Evolutionary conservation across 139 green algal genomes (phyloP).

Genomic region (Micractinium sp.): DNA sequence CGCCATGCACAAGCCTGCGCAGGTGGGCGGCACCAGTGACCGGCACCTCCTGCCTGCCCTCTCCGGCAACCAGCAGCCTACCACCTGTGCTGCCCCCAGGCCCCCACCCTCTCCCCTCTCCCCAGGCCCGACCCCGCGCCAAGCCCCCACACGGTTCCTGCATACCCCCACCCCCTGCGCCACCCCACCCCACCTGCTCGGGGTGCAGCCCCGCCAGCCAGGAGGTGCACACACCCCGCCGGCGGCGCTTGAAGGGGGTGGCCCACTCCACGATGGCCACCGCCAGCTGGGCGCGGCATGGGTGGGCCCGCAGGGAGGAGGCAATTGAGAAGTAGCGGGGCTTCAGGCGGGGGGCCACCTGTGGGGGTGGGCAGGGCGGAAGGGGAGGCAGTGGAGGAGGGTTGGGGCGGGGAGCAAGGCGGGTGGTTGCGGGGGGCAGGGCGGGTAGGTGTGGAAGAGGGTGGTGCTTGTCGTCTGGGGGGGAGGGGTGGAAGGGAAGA

Average conservation of each 20-base stretch:
- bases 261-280: slow-evolving; percentile 85
- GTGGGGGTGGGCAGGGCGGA: not conserved
- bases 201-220: slow-evolving; percentile 76
- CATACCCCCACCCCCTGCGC: not conserved
- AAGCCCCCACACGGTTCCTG: not conserved
- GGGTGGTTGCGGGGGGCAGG: too few species aligned
- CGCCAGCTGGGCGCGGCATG: slow-evolving; percentile 67
- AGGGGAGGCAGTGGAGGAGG: too few species aligned
- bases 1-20: too few species aligned
- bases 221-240: slow-evolving; percentile 81
- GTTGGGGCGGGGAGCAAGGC: too few species aligned
- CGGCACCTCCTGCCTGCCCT: not conserved
- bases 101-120: too few species aligned
- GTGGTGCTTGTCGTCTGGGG: not conserved
- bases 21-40: too few species aligned
- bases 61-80: not conserved
- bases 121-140: not conserved
- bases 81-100: too few species aligned
- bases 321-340: slow-evolving; percentile 92
- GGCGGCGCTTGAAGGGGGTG: slow-evolving; percentile 53
- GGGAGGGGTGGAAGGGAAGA: not conserved
- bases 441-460: too few species aligned
- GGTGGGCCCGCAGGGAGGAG: slow-evolving; percentile 69
- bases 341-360: slow-evolving; percentile 69
- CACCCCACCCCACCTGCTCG: not conserved